phyloP scores from a whole-genome alignment of 1,139 yeast species.

The Pichia norvegensis region DNA sequence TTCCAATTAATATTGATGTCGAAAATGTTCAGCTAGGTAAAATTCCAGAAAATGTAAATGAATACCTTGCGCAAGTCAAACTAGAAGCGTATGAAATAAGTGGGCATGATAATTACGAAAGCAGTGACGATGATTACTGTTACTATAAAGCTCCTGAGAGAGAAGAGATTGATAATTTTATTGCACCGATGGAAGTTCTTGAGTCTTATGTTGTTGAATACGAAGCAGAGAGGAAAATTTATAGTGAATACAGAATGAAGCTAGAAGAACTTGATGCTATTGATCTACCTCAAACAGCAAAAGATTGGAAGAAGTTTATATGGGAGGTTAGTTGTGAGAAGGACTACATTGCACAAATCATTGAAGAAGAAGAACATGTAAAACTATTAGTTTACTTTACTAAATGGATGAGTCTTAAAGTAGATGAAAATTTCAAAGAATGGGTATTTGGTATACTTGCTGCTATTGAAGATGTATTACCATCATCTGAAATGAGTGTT shows the following conservation, averaged over 20 bases:
- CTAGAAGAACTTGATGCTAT: conserved; percentile 23
- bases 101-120: conserved; percentile 1
- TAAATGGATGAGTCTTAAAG: conserved; percentile 25
- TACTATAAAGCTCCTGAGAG: not conserved
- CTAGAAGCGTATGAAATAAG: conserved; percentile 18
- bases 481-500: conserved; percentile 32
- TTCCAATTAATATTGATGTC: conserved; percentile 28
- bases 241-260: conserved; percentile 15
- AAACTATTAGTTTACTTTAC: conserved; percentile 26
- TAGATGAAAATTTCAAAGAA: conserved; percentile 19
- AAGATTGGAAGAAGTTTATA: conserved; percentile 27
- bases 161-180: not conserved
- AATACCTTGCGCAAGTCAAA: conserved; percentile 27
- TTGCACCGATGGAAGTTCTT: not conserved
- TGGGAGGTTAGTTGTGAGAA: conserved; percentile 25
- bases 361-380: conserved; percentile 22
- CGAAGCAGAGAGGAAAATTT: conserved; percentile 12
- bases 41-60: conserved; percentile 21
- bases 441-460: conserved; percentile 36
- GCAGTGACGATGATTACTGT: not conserved
- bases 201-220: conserved; percentile 15
- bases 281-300: conserved; percentile 25
- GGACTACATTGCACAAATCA: conserved; percentile 21
- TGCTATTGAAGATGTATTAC: conserved; percentile 31
- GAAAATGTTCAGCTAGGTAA: conserved; percentile 12